Base-by-base conservation (phyloP, 2,329 filamentous ascomycete species). In the Colletotrichum lentis region DNA sequence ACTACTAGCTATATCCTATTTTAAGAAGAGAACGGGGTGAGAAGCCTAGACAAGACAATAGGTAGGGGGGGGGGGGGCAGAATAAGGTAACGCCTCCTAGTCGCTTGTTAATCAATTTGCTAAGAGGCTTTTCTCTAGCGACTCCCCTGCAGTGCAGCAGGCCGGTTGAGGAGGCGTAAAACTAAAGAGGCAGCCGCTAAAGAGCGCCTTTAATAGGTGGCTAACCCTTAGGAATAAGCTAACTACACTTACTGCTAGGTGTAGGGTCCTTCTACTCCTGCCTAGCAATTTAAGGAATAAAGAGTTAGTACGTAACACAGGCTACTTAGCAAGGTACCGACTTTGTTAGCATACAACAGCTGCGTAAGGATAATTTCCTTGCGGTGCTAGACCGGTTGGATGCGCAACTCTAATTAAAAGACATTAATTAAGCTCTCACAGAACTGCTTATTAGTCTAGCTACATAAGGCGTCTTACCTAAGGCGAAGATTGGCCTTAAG, bases 21-120 rank as follows among this genome's bases (percentile, higher is more conserved):
- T n/a, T n/a, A n/a, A n/a, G n/a, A n/a, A n/a, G n/a, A n/a, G n/a
- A n/a, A n/a, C n/a, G n/a, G n/a, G n/a, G n/a, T n/a, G 44, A 47
- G 44, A 8, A 73, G 72, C 41, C 70, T 73, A 12, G 44, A 47
- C 44, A 18, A 47, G 44, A 47, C 44, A 18, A 47, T 18, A 18
- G n/a, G 10, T 47, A n/a, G n/a, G n/a, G n/a, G n/a, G n/a, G n/a
- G 44, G n/a, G 44, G 44, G 10, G 44, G 44, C 44, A 47, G 44
- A 47, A 11, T 18, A 8, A 47, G 44, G 44, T 18, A 47, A 18
- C 44, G 44, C 44, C 44, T 47, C 44, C 44, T 18, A 47, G 44
- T 47, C 44, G 11, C 44, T 47, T 8, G 44, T 47, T 47, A 18
- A 47, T 18, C 44, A 47, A 47, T 47, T 47, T 20, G 44, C 44